phyloP scores from a whole-genome alignment of 139 green algal species.

The Haematococcus sp. region DNA sequence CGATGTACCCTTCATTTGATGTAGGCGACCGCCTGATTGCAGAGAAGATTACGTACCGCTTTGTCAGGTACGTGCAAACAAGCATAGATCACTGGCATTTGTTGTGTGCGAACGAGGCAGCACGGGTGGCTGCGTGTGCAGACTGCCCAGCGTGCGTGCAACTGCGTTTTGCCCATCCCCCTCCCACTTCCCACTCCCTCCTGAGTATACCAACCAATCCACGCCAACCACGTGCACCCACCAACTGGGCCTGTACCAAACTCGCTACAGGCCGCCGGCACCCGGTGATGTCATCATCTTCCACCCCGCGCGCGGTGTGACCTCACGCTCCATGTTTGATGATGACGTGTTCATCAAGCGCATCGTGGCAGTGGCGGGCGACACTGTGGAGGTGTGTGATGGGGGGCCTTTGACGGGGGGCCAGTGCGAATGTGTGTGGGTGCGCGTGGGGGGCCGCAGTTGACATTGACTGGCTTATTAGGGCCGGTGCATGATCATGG shows the following conservation, averaged over 20 bases:
- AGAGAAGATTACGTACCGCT: constrained; percentile 96
- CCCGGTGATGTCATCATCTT: constrained; percentile 96
- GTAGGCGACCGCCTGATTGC: constrained; percentile 94
- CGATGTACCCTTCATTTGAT: constrained; percentile 97
- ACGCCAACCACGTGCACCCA: no score
- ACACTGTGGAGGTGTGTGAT: constrained; percentile 78
- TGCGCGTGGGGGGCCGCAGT: background rate
- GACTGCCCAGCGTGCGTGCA: no score
- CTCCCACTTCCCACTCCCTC: no score
- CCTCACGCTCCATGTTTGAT: constrained; percentile 44
- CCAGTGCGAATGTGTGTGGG: background rate
- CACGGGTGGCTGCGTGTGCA: no score
- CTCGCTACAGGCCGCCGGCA: constrained; percentile 44
- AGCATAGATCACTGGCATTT: no score
- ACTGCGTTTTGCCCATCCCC: no score
- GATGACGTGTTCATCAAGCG: constrained; percentile 98
- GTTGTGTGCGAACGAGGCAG: no score
- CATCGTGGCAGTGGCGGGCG: constrained; percentile 85
- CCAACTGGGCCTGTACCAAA: no score
- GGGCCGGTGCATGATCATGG: no score
- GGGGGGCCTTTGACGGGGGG: background rate
- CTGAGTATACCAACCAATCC: no score
- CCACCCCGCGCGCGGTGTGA: constrained; percentile 52
- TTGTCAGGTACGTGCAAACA: constrained; percentile 29
- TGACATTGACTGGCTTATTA: background rate